Conservation (phyloP, 148 eudicot genomes). For the Tetragonia tetragonoides region DNA sequence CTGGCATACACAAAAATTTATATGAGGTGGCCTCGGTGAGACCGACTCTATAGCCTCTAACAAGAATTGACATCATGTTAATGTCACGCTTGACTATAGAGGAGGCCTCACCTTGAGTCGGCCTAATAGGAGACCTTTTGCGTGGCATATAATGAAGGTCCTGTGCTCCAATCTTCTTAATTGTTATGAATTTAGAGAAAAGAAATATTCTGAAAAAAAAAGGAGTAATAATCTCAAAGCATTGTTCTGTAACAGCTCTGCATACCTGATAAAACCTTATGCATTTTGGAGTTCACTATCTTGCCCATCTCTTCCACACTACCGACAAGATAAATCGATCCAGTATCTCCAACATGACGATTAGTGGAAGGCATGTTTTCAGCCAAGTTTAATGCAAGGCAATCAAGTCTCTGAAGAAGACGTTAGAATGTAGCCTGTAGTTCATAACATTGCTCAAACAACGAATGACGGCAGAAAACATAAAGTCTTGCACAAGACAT, state of each 20-base stretch:
- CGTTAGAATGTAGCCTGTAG: slow-evolving; percentile 84
- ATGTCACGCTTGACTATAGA: too few species aligned
- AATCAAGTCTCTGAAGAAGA: slow-evolving; percentile 80
- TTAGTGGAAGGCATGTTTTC: slow-evolving; percentile 57
- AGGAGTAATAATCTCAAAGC: slow-evolving; percentile 3
- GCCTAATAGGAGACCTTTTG: too few species aligned
- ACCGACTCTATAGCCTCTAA: too few species aligned
- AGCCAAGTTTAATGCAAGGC: slow-evolving; percentile 63
- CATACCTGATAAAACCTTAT: slow-evolving; percentile 68
- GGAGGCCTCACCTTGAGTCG: too few species aligned
- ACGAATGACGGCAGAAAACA: slow-evolving; percentile 87
- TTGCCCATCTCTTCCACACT: slow-evolving; percentile 74
- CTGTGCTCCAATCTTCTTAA: too few species aligned
- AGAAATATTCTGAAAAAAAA: neutral
- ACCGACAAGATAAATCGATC: slow-evolving; percentile 56
- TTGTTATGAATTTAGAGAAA: neutral
- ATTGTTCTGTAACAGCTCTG: slow-evolving; percentile 10
- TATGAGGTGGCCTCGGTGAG: too few species aligned
- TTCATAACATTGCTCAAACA: slow-evolving; percentile 93
- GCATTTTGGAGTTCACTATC: slow-evolving; percentile 67
- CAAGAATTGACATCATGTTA: too few species aligned
- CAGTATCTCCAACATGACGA: slow-evolving; percentile 74
- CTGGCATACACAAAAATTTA: too few species aligned
- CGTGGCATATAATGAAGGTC: too few species aligned
- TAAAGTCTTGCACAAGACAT: slow-evolving; percentile 99